phyloP scores from a whole-genome alignment of 192 early-diverging fungal species.

The Backusella parvicylindrica region DNA sequence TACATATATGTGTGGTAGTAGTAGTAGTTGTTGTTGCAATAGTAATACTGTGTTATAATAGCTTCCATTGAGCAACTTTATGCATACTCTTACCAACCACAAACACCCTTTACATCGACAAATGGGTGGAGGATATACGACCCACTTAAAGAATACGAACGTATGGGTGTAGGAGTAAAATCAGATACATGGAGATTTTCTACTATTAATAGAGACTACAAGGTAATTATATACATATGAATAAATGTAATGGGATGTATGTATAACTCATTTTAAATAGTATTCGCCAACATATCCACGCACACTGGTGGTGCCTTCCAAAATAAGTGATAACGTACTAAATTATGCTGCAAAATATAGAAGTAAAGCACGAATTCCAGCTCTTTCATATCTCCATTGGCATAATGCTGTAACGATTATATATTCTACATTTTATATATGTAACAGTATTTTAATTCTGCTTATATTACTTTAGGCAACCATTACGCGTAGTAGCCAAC shows the following conservation, averaged over 20 bases:
- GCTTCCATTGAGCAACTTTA: conserved; percentile 70
- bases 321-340: conserved; percentile 88
- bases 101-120: conserved; percentile 32
- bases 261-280: conserved; percentile 35
- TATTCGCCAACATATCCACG: conserved; percentile 90
- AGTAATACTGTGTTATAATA: conserved; percentile 24
- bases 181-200: conserved; percentile 78
- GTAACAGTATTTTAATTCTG: background rate
- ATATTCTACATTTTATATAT: background rate
- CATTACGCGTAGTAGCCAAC: conserved; percentile 93
- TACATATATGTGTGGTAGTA: background rate
- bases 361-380: conserved; percentile 88
- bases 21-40: background rate
- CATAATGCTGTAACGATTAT: conserved; percentile 58
- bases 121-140: conserved; percentile 77
- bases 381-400: conserved; percentile 84
- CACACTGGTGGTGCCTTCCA: conserved; percentile 74
- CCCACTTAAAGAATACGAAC: conserved; percentile 70
- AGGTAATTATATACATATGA: conserved; percentile 35
- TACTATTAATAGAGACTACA: conserved; percentile 69
- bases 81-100: conserved; percentile 68
- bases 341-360: conserved; percentile 86
- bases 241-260: background rate
- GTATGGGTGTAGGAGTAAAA: conserved; percentile 75
- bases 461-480: conserved; percentile 61